These are phyloP conservation scores for Ramichloridium luteum DNA, from an alignment of 2,329 filamentous ascomycete species.

Conservation along the genomic window DNA sequence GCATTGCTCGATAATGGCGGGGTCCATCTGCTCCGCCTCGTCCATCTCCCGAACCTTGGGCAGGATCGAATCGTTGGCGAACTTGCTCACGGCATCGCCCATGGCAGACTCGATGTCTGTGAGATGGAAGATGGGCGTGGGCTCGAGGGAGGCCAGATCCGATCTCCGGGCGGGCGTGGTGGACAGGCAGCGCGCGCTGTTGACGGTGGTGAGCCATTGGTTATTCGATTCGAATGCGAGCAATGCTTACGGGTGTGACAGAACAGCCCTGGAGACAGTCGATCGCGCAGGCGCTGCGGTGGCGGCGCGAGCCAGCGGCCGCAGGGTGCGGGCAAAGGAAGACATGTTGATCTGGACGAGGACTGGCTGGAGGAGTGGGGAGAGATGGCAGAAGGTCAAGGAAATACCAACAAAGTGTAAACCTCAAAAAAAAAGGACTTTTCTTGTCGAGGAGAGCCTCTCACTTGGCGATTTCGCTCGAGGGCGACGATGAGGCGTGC, in stretches of 20 bases:
- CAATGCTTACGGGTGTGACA: constrained; percentile 8
- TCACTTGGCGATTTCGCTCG: no score
- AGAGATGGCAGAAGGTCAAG: no score
- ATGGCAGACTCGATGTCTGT: constrained; percentile 84
- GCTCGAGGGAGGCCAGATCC: constrained; percentile 59
- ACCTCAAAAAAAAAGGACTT: no score
- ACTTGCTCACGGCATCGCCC: constrained; percentile 80
- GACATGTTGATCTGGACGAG: constrained; percentile 18
- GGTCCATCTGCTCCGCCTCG: constrained; percentile 89
- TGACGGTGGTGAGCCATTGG: neutral
- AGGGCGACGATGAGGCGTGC: no score
- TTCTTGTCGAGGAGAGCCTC: no score
- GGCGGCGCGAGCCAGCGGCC: constrained; percentile 23
- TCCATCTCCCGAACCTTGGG: constrained; percentile 96
- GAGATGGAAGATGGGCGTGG: constrained; percentile 85
- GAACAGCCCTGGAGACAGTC: constrained; percentile 8
- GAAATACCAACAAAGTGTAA: no score
- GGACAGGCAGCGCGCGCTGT: constrained; percentile 30
- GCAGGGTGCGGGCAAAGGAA: constrained; percentile 21
- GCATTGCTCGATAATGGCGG: constrained; percentile 72
- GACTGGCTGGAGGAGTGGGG: no score
- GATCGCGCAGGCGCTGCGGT: constrained; percentile 13
- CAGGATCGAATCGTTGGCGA: constrained; percentile 75
- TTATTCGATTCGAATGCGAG: constrained; percentile 7
- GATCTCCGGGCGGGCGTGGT: constrained; percentile 28